Evolutionary conservation across 1,284 basidiomycete species (phyloP).

Genomic region (Leucoagaricus sp.): DNA sequence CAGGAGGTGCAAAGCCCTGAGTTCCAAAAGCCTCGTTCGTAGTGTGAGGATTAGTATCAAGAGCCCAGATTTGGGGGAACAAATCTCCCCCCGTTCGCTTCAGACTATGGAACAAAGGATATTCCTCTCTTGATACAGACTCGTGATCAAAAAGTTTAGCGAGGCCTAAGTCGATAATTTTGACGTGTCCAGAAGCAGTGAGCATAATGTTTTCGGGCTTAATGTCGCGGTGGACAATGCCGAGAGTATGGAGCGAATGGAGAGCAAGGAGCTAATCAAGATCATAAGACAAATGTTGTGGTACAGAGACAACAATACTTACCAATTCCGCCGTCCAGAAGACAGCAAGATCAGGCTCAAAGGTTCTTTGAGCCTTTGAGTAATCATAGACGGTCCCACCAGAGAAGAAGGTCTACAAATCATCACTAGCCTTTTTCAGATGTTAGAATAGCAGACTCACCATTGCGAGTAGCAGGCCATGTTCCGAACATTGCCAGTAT

Average conservation of each 20-base stretch:
- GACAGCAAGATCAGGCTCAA: constrained; percentile 72
- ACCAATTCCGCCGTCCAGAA: constrained; percentile 81
- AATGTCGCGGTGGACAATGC: constrained; percentile 18
- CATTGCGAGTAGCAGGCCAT: constrained; percentile 44
- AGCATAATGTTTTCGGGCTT: constrained; percentile 17
- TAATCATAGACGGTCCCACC: constrained; percentile 9
- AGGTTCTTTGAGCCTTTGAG: constrained; percentile 79
- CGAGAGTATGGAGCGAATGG: constrained; percentile 10
- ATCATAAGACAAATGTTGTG: no score
- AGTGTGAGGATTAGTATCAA: constrained; percentile 8
- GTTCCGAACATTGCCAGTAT: constrained; percentile 32
- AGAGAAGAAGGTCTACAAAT: constrained; percentile 42
- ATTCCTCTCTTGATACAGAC: constrained; percentile 7
- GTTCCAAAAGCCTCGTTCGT: constrained; percentile 9
- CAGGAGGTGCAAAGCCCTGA: constrained; percentile 7
- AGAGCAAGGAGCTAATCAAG: constrained; percentile 4
- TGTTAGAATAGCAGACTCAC: constrained; percentile 68
- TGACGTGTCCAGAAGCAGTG: constrained; percentile 4
- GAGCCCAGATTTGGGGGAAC: constrained; percentile 13
- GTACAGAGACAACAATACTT: constrained; percentile 23
- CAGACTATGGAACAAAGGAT: constrained; percentile 12
- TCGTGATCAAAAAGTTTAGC: constrained; percentile 11
- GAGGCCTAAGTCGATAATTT: constrained; percentile 15
- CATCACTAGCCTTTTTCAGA: constrained; percentile 74
- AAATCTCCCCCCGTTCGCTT: constrained; percentile 4